Conservation (phyloP, 2,329 filamentous ascomycete species). For the Sordariomycetes sp. region DNA sequence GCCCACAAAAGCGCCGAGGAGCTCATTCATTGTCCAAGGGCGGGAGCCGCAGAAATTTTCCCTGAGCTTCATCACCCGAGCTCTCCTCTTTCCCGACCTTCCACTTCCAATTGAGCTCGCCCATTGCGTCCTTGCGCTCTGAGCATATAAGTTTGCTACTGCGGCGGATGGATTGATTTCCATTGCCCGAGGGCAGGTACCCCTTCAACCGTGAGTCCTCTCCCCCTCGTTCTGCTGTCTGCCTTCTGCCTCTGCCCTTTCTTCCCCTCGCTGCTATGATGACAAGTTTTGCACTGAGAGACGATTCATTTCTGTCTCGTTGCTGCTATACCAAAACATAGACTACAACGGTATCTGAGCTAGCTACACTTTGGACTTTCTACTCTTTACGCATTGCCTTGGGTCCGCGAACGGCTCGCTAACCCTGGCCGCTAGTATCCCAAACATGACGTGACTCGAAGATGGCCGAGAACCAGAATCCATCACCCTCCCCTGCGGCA, state of each 20-base stretch:
- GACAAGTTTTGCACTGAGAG: conserved; percentile 52
- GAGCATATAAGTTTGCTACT: background rate
- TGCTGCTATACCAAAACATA: conserved; percentile 55
- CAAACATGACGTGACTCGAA: conserved; percentile 31
- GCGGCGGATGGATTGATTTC: background rate
- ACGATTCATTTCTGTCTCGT: conserved; percentile 46
- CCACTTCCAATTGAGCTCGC: background rate
- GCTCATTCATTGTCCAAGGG: background rate
- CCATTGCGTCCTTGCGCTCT: background rate
- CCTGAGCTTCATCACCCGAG: background rate
- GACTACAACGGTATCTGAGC: conserved; percentile 98
- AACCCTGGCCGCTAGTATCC: background rate
- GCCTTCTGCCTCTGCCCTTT: background rate
- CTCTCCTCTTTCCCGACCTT: background rate
- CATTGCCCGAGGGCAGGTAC: background rate
- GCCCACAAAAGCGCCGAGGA: background rate
- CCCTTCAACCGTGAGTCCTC: background rate
- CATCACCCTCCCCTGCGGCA: conserved; percentile 9
- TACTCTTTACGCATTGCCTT: background rate
- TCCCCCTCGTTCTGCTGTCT: background rate
- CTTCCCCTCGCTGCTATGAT: conserved; percentile 34
- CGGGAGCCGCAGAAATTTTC: background rate
- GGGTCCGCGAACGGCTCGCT: background rate
- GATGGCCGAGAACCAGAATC: conserved; percentile 30
- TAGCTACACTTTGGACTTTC: background rate